A percentile compares a stretch with the other conserved stretches of the same genome.
Evolutionary conservation across 2,329 filamentous ascomycete genomes (phyloP).

Genomic region (Scedosporium boydii): DNA sequence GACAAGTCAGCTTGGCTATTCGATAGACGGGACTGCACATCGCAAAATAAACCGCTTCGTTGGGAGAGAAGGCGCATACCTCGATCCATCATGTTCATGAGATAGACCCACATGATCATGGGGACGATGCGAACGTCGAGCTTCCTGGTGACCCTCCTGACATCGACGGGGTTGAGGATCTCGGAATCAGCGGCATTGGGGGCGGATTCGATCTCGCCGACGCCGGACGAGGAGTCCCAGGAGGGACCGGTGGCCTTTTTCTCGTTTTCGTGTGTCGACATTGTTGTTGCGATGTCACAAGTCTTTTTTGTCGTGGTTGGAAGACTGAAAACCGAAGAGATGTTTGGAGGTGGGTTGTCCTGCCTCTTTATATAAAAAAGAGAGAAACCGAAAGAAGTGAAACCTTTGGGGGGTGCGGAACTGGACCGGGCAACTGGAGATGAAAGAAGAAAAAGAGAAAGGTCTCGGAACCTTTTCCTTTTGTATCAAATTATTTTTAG

Average conservation of each 20-base stretch:
- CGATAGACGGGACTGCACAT: not conserved
- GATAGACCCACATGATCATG: slow-evolving; percentile 21
- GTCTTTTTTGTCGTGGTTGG: not conserved
- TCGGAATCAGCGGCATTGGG: not conserved
- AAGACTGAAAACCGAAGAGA: not conserved
- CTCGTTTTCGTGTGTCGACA: slow-evolving; percentile 2
- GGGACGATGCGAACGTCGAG: slow-evolving; percentile 22
- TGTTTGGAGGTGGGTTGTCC: not conserved
- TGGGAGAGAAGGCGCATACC: too few relatives aligned
- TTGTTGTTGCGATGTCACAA: not conserved
- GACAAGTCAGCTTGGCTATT: not conserved
- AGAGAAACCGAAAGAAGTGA: not conserved
- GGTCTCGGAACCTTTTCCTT: too few relatives aligned
- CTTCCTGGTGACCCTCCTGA: slow-evolving; percentile 13
- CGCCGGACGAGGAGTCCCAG: slow-evolving; percentile 1
- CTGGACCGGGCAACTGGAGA: not conserved
- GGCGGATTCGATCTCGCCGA: not conserved
- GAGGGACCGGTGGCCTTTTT: not conserved
- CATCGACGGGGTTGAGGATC: not conserved
- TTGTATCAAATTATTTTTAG: too few relatives aligned
- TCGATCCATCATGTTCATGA: slow-evolving; percentile 27
- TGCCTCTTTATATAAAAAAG: not conserved
- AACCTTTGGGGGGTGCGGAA: not conserved
- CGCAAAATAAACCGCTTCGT: not conserved
- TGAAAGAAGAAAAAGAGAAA: too few relatives aligned